phyloP scores from a whole-genome alignment of 2,329 filamentous ascomycete species.

The Shiraia bambusicola region DNA sequence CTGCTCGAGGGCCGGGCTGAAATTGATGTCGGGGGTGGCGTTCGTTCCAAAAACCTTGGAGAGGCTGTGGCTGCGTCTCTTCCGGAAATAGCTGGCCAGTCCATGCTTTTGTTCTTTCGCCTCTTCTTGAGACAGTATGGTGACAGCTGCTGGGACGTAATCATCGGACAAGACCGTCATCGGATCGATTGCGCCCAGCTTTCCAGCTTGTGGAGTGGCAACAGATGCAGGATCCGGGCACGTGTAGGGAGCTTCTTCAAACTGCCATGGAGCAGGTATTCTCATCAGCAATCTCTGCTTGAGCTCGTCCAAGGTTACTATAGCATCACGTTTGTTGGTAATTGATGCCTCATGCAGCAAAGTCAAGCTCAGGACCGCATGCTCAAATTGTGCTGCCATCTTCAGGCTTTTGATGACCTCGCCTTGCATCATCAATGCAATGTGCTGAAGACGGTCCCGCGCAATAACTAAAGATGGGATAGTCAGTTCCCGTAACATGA shows the following conservation, averaged over 20 bases:
- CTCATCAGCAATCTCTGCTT: slow-evolving; percentile 40
- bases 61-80: slow-evolving; percentile 16
- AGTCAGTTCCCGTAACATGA: slow-evolving; percentile 7
- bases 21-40: slow-evolving; percentile 13
- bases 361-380: slow-evolving; percentile 27
- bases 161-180: not conserved
- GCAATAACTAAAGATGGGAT: slow-evolving; percentile 32
- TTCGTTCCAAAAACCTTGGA: slow-evolving; percentile 6
- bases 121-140: slow-evolving; percentile 12
- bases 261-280: slow-evolving; percentile 22
- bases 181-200: slow-evolving; percentile 5
- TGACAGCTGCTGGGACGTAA: slow-evolving; percentile 23
- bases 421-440: slow-evolving; percentile 44
- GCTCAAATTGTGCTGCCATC: slow-evolving; percentile 38
- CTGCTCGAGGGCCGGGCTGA: slow-evolving; percentile 27
- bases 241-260: slow-evolving; percentile 6
- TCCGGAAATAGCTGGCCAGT: slow-evolving; percentile 27
- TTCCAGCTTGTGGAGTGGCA: slow-evolving; percentile 18
- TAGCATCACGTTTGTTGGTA: slow-evolving; percentile 37
- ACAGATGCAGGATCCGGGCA: slow-evolving; percentile 8
- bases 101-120: slow-evolving; percentile 17
- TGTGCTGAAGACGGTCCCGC: slow-evolving; percentile 40
- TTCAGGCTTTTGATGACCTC: slow-evolving; percentile 45
- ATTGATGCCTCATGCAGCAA: slow-evolving; percentile 42
- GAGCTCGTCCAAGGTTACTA: slow-evolving; percentile 39